Evolutionary conservation across 768 basidiomycete genomes (phyloP), one percentile per base, ranked within the genome.

Genomic region (Galerina marginata): DNA sequence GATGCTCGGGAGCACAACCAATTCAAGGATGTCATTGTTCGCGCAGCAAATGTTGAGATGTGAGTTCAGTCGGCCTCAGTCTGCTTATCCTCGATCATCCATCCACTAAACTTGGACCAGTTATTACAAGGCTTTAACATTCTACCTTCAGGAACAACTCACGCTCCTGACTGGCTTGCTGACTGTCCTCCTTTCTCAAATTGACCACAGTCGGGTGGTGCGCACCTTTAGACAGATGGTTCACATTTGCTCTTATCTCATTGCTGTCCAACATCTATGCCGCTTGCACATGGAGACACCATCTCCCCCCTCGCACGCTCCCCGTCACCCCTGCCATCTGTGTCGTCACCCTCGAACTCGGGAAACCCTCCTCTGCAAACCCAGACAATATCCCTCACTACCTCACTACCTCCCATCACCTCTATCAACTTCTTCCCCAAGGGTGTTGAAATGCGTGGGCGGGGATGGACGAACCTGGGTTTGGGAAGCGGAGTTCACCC

Each of bases 1-100:
- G 95, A 97, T 75, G 95, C 95, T 50, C 99, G 96, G 96, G 97
- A 99, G 58, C 97, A 99, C 79, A 96, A 94, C 69, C 96, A 98
- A 74, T 99, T 99, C 89, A 99, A 99, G 83, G 97, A 99, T 67
- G 90, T 97, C 58, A 85, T 97, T 56, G 93, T 98, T 70, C 92
- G 96, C 60, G 96, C 92, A 20, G 96, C 97, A 49, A 99, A 99
- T 70, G 86, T 99, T 62, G 97, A 99, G 79, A 98, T 99, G 92
- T 92, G 74, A 60, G 87, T 66, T 25, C 29, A 10, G 56, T 39
- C 36, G 29, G 20, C 20, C 20, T 20, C 20, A 20, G 20, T 20
- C 20, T 20, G 29, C 58, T 42, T 5, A 20, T 5, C 36, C 20
- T 14, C 23, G n/a, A 4, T 2, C 15, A 6, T 40, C 12, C 42